Conservation (phyloP, 2,329 filamentous ascomycete genomes). For the Camillea tinctor region DNA sequence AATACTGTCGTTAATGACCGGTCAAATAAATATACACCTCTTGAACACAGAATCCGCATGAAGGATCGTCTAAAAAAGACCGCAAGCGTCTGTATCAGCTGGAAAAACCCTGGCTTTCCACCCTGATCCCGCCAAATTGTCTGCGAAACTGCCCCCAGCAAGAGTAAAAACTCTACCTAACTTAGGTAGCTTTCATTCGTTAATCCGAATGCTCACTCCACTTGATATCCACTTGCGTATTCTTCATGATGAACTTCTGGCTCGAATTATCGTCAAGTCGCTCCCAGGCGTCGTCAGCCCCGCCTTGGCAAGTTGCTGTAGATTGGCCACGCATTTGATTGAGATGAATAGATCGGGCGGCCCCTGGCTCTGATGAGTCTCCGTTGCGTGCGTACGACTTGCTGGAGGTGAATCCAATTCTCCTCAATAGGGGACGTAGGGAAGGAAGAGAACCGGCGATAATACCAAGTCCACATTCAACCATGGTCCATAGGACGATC, state of each 20-base stretch:
- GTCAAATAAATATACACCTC: not conserved
- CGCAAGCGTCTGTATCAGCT: not conserved
- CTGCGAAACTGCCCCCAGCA: not conserved
- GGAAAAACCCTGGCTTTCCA: not conserved
- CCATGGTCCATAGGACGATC: conserved; percentile 30
- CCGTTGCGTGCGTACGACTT: not conserved
- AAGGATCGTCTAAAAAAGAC: not conserved
- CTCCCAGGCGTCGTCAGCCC: not conserved
- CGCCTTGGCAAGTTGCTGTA: conserved; percentile 11
- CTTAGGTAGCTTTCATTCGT: not conserved
- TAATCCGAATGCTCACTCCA: conserved; percentile 1
- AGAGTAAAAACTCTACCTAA: not conserved
- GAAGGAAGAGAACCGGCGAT: conserved; percentile 32
- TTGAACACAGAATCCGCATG: not conserved
- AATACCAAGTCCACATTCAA: conserved; percentile 32
- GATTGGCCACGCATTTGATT: not conserved
- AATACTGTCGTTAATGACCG: not conserved
- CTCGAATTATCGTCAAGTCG: conserved; percentile 8
- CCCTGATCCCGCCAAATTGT: not conserved
- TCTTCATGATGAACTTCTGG: conserved; percentile 19
- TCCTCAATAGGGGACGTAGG: conserved; percentile 28
- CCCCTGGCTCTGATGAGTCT: not conserved
- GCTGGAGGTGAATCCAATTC: conserved; percentile 1
- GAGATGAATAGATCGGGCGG: conserved; percentile 1
- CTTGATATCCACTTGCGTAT: conserved; percentile 19